phyloP scores from a whole-genome alignment of 257 asterid species.

The Craterostigma plantagineum region DNA sequence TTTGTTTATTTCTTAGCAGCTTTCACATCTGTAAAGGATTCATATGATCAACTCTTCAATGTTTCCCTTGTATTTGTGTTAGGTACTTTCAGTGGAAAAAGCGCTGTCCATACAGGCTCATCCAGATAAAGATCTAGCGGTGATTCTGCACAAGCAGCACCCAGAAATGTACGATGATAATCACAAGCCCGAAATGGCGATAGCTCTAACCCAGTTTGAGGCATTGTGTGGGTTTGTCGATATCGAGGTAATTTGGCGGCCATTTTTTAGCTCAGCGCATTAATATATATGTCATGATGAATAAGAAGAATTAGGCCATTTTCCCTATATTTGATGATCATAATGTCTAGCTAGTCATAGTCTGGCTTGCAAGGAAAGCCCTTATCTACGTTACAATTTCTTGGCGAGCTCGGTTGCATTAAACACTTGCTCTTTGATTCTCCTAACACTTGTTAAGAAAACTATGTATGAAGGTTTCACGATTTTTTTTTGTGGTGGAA shows the following conservation, averaged over 20 bases:
- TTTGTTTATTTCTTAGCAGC: too few relatives aligned
- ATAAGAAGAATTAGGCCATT: too few relatives aligned
- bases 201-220: constrained; percentile 74
- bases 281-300: too few relatives aligned
- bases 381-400: too few relatives aligned
- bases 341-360: too few relatives aligned
- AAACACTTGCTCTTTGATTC: too few relatives aligned
- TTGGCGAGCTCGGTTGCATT: too few relatives aligned
- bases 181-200: constrained; percentile 99
- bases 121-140: constrained; percentile 81
- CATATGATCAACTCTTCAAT: neutral
- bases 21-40: neutral
- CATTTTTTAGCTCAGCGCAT: too few relatives aligned
- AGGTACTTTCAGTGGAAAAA: constrained; percentile 83
- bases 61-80: neutral
- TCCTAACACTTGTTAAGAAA: too few relatives aligned
- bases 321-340: too few relatives aligned
- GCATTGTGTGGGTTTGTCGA: constrained; percentile 74
- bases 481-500: too few relatives aligned
- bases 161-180: constrained; percentile 69
- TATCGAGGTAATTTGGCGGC: constrained; percentile 33
- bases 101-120: constrained; percentile 93
- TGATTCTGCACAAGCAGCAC: constrained; percentile 41
- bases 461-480: too few relatives aligned
- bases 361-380: neutral